Evolutionary conservation across 257 asterid genomes (phyloP), one percentile per base, ranked within the genome.

Genomic region (Ballota nigra): DNA sequence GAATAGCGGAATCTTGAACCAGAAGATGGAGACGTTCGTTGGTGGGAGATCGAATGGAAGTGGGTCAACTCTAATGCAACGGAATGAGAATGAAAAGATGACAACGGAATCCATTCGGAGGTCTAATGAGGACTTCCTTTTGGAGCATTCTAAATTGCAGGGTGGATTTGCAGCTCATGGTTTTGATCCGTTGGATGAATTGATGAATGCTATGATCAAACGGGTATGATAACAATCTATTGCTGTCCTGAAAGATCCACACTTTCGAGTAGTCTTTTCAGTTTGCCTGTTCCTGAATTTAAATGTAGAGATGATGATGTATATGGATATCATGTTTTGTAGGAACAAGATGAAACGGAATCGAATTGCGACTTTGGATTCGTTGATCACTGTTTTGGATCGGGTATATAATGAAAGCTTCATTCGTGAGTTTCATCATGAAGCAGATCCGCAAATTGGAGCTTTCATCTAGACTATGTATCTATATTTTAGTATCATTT

Each of bases 261-360:
- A 15, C 16, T 43, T 55, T 40, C 2, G 28, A 7, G 4, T 3
- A 51, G 58, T 13, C 19, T 4, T 43, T 36, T 36, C 19, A 45
- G 24, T 18, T 34, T 31, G 2, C 33, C 2, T 60, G 15, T 60
- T 31, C 24, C 16, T 29, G 23, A n/a, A n/a, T 33, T 62, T 62
- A 2, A n/a, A n/a, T n/a, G 36, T 56, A 55, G 24, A 4, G 10
- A 0, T 5, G 22, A 0, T 51, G 5, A 13, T 36, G 53, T 41
- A 11, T 34, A 3, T 10, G 52, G 12, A 56, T 53, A 19, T 23
- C 22, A 4, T 66, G 53, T 59, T n/a, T 29, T 78, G 90, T 83
- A 93, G 98, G 97, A 87, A 80, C 90, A 77, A 53, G 88, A 84
- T 45, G 95, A 82, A 45, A 80, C 65, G 29, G 31, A 72, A 31